phyloP scores from a whole-genome alignment of 2,329 filamentous ascomycete species.

The Tothia fuscella region DNA sequence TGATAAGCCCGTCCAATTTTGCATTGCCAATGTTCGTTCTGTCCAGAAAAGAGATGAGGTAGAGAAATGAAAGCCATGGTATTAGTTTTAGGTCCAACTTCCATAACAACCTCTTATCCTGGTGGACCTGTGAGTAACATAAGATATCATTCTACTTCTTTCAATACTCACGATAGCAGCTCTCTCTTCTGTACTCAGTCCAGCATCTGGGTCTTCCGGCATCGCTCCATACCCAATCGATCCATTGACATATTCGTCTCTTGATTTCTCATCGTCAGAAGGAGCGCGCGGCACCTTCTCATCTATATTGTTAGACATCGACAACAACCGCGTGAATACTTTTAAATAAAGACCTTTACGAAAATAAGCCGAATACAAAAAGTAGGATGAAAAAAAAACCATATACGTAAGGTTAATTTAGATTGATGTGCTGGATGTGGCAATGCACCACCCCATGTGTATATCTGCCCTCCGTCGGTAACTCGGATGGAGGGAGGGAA shows the following conservation, averaged over 20 bases:
- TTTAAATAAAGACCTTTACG: no score
- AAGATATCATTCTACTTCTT: no score
- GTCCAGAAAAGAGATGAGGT: conserved; percentile 59
- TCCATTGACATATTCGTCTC: neutral
- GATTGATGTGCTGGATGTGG: no score
- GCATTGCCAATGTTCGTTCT: conserved; percentile 35
- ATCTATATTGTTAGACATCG: conserved; percentile 3
- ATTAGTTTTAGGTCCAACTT: conserved; percentile 51
- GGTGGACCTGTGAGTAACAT: no score
- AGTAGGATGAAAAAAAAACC: no score
- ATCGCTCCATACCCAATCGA: neutral
- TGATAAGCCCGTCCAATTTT: conserved; percentile 41
- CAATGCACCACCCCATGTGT: no score
- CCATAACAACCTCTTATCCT: conserved; percentile 52
- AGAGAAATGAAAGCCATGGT: conserved; percentile 58
- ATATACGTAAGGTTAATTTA: no score
- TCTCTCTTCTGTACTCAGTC: conserved; percentile 50
- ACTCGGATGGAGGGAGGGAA: no score
- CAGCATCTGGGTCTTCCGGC: conserved; percentile 46
- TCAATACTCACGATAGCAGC: conserved; percentile 48
- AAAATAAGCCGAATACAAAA: no score
- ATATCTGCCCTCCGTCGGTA: no score
- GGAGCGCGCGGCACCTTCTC: neutral
- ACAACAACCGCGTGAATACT: no score
- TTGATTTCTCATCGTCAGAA: conserved; percentile 3